phyloP scores from a whole-genome alignment of 257 asterid genomes.

The Linderniella brevidens region DNA sequence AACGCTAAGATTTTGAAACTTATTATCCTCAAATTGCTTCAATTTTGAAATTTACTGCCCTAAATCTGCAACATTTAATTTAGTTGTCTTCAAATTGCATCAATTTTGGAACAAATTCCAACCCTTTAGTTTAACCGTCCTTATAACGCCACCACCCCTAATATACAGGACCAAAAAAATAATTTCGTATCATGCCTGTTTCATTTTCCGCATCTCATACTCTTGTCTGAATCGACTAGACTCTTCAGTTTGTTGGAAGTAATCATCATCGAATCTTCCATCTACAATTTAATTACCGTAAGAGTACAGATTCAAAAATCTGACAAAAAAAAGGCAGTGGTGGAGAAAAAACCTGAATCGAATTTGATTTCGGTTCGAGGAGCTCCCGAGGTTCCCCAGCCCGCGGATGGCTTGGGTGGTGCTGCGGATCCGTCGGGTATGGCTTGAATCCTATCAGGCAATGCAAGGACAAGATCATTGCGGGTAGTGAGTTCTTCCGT shows the following conservation, averaged over 20 bases:
- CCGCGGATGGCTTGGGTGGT: slow-evolving; percentile 47
- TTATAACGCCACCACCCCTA: too few relatives aligned
- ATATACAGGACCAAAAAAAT: too few relatives aligned
- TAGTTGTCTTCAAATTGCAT: too few relatives aligned
- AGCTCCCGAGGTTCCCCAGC: slow-evolving; percentile 73
- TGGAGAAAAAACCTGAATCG: slow-evolving; percentile 51
- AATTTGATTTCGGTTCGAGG: slow-evolving; percentile 82
- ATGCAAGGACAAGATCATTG: slow-evolving; percentile 53
- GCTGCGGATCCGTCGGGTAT: slow-evolving; percentile 60
- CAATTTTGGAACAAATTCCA: too few relatives aligned
- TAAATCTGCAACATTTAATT: too few relatives aligned
- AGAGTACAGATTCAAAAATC: too few relatives aligned
- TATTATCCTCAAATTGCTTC: too few relatives aligned
- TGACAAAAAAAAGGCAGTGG: not conserved
- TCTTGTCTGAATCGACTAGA: slow-evolving; percentile 85
- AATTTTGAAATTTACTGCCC: too few relatives aligned
- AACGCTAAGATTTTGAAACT: too few relatives aligned
- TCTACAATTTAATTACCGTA: slow-evolving; percentile 22
- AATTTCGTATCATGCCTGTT: slow-evolving; percentile 76
- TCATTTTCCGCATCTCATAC: slow-evolving; percentile 94
- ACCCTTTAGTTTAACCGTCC: too few relatives aligned
- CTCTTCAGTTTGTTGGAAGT: slow-evolving; percentile 87
- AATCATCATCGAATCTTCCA: slow-evolving; percentile 77
- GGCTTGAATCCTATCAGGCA: slow-evolving; percentile 58
- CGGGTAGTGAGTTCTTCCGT: slow-evolving; percentile 54